These are phyloP conservation scores for Allium fistulosum DNA, from an alignment of 106 monocot genomes.

Conservation along the genomic window DNA sequence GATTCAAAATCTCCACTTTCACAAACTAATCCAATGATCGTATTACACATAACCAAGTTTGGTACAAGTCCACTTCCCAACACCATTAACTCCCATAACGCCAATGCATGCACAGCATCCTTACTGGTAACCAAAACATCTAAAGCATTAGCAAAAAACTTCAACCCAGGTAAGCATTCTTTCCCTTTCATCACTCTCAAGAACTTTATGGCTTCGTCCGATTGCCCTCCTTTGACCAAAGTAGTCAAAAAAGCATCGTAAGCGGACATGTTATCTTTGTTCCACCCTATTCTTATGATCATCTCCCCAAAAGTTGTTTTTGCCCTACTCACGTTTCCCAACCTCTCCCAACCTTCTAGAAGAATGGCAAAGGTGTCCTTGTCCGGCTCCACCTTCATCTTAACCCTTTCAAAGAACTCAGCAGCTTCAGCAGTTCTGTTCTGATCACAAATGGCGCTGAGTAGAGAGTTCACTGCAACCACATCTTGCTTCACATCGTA, in stretches of 20 bases:
- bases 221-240: conserved; percentile 31
- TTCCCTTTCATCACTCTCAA: conserved; percentile 65
- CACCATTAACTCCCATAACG: conserved; percentile 67
- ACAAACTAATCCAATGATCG: conserved; percentile 42
- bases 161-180: conserved; percentile 55
- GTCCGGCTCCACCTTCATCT: conserved; percentile 38
- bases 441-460: conserved; percentile 42
- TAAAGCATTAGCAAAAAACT: conserved; percentile 53
- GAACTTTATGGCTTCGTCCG: conserved; percentile 55
- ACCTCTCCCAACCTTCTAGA: conserved; percentile 70
- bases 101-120: conserved; percentile 25
- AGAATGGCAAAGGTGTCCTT: conserved; percentile 66
- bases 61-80: conserved; percentile 33
- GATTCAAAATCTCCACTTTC: conserved; percentile 13
- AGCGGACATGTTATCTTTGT: conserved; percentile 33
- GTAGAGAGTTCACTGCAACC: conserved; percentile 57
- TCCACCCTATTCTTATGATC: conserved; percentile 66
- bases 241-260: conserved; percentile 66
- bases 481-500: conserved; percentile 50
- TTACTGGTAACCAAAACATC: conserved; percentile 34
- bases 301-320: conserved; percentile 77
- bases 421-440: conserved; percentile 36
- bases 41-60: conserved; percentile 40
- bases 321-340: conserved; percentile 35
- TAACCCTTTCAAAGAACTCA: conserved; percentile 47